These are phyloP conservation scores for Debaryomyces coudertii DNA, from an alignment of 1,139 yeast genomes.

Conservation along the genomic window DNA sequence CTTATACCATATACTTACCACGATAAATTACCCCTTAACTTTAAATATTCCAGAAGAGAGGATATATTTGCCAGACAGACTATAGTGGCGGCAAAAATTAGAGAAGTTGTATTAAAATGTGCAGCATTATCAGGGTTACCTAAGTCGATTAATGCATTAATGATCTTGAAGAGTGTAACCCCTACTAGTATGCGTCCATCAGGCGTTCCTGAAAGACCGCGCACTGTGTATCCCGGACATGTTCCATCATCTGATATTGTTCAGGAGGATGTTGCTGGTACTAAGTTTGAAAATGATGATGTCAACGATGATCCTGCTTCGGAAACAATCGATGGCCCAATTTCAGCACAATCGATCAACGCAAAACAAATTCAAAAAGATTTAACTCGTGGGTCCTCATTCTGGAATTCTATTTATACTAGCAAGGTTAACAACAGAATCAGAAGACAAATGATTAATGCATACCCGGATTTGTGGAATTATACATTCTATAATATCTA, in stretches of 20 bases:
- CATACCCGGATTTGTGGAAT: conserved; percentile 86
- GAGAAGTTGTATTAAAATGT: conserved; percentile 79
- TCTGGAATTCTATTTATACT: conserved; percentile 77
- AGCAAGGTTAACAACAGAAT: conserved; percentile 70
- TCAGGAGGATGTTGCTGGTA: conserved; percentile 47
- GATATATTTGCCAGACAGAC: conserved; percentile 43
- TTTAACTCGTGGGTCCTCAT: conserved; percentile 57
- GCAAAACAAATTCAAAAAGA: conserved; percentile 29
- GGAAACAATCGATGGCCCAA: conserved; percentile 51
- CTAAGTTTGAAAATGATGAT: conserved; percentile 31
- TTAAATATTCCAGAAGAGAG: conserved; percentile 34
- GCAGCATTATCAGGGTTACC: conserved; percentile 85
- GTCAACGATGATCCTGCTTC: conserved; percentile 17
- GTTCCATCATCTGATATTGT: conserved; percentile 43
- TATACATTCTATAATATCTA: conserved; percentile 76
- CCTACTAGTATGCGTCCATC: conserved; percentile 50
- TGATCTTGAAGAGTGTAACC: conserved; percentile 64
- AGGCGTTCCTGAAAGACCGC: conserved; percentile 33
- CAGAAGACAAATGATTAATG: conserved; percentile 63
- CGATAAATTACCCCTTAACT: conserved; percentile 43
- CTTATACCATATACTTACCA: conserved; percentile 45
- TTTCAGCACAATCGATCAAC: conserved; percentile 36
- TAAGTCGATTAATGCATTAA: conserved; percentile 77
- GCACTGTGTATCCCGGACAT: conserved; percentile 38
- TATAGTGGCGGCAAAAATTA: conserved; percentile 56